Evolutionary conservation across 805 yeast genomes (phyloP).

Genomic region (Pichia occidentalis): DNA sequence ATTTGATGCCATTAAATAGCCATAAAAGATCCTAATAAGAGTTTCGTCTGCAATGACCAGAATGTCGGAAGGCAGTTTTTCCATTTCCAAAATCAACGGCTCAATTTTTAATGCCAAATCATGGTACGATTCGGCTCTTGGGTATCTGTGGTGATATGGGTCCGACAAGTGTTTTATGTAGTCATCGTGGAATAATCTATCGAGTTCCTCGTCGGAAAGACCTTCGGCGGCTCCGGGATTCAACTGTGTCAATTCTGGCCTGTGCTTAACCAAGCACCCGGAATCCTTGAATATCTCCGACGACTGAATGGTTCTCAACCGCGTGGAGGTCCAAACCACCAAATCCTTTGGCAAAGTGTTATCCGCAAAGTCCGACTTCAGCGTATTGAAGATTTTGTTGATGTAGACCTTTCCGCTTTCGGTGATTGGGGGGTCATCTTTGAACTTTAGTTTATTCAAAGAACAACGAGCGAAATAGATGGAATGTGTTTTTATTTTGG

Average conservation of each 20-base stretch:
- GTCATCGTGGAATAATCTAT: constrained; percentile 59
- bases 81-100: constrained; percentile 89
- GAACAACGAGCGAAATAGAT: constrained; percentile 90
- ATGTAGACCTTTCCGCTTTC: constrained; percentile 69
- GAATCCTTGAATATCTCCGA: constrained; percentile 58
- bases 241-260: constrained; percentile 79
- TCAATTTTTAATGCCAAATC: constrained; percentile 93
- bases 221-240: constrained; percentile 86
- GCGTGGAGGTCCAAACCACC: constrained; percentile 93
- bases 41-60: constrained; percentile 91
- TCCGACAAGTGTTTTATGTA: constrained; percentile 58
- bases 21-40: constrained; percentile 81
- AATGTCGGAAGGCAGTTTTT: constrained; percentile 80
- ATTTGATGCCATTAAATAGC: constrained; percentile 89
- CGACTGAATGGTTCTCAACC: constrained; percentile 76
- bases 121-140: constrained; percentile 92
- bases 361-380: constrained; percentile 32
- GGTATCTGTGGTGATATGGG: constrained; percentile 89
- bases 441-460: constrained; percentile 47
- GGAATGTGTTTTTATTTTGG: constrained; percentile 79
- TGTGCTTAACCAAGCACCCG: constrained; percentile 61
- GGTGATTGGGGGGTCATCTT: constrained; percentile 77
- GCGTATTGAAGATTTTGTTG: constrained; percentile 50
- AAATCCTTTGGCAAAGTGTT: constrained; percentile 33
- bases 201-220: constrained; percentile 53